Percentiles rank a stretch among this genome's conserved stretches.
These are phyloP conservation scores for Phytophthora constricta DNA, from an alignment of 352 stramenopile species.

Conservation along the genomic window DNA sequence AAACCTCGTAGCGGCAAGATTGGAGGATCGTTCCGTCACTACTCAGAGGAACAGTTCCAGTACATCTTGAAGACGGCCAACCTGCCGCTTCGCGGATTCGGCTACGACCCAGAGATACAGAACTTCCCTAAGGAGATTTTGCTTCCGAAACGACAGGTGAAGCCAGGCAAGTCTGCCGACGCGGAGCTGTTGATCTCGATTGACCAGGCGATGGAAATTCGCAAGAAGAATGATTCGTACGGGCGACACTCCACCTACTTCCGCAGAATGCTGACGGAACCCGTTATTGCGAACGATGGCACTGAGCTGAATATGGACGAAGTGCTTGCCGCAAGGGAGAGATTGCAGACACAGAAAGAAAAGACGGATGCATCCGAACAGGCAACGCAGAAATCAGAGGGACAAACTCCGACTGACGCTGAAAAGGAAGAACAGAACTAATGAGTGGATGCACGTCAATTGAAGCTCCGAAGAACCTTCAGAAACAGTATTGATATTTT, in stretches of 20 bases:
- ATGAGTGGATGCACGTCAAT: neutral
- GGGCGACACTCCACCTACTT: constrained; percentile 84
- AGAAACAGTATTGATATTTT: constrained; percentile 32
- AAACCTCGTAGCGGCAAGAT: constrained; percentile 88
- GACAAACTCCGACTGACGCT: constrained; percentile 15
- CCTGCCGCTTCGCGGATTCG: constrained; percentile 80
- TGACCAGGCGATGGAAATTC: constrained; percentile 69
- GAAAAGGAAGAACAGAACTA: constrained; percentile 24
- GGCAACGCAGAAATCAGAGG: constrained; percentile 26
- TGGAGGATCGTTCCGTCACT: constrained; percentile 83
- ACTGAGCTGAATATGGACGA: constrained; percentile 88
- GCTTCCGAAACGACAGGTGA: constrained; percentile 83
- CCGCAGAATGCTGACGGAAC: constrained; percentile 75
- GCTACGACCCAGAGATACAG: constrained; percentile 86
- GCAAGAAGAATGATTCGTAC: constrained; percentile 80
- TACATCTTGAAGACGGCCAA: constrained; percentile 83
- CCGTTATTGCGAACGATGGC: constrained; percentile 80
- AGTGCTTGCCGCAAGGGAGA: constrained; percentile 62
- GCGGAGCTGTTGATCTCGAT: constrained; percentile 70
- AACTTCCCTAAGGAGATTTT: constrained; percentile 75
- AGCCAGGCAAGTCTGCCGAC: constrained; percentile 56
- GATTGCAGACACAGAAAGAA: constrained; percentile 43
- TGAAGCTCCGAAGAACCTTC: constrained; percentile 2
- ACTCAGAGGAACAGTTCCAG: constrained; percentile 83
- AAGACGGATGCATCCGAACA: constrained; percentile 12